Evolutionary conservation across 352 stramenopile genomes (phyloP), one percentile per base, ranked within the genome.

Genomic region (Globisporangium uncinulatum): DNA sequence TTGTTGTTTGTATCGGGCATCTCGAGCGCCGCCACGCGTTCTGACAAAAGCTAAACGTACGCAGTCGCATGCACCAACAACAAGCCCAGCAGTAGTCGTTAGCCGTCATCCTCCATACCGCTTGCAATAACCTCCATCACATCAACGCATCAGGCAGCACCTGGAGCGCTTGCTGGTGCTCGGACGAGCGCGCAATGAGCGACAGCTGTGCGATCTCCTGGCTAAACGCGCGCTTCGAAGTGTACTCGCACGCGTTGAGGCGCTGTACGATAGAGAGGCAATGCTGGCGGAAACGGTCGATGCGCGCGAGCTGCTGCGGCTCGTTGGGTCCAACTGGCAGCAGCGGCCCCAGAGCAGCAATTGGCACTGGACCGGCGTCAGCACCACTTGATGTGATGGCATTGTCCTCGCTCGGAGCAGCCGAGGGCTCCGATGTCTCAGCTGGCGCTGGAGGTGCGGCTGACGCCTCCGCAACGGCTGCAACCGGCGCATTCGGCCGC

Each of bases 181-280:
- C 59, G 3, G 56, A 31, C 0, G 58, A 49, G 24, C 62, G 54
- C 0, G 71, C 54, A 5, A 74, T 56, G 17, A 66, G 57, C 55
- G 71, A 50, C 20, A 87, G 48, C 56, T 79, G 67, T 46, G 72
- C 59, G 48, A 87, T 67, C 61, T 90, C 80, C 37, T 66, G 60
- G 41, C 65, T 56, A 56, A 87, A 88, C 7, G 77, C 74, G 20
- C 67, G 68, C n/a, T 61, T 54, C 21, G 77, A 73, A 37, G 62
- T 69, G 62, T 86, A 90, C 45, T 88, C 68, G 53, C 86, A 87
- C 45, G 72, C 76, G 59, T 87, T 87, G 51, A 87, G 66, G 31
- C 74, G 68, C 53, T 61, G 64, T 20, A 79, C 52, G 56, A 87
- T 73, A 5, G 65, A 52, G 57, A 62, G 67, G 51, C 66, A 76